Evolutionary conservation across 192 early-diverging fungal genomes (phyloP).

Genomic region (Neocallimastix lanati): DNA sequence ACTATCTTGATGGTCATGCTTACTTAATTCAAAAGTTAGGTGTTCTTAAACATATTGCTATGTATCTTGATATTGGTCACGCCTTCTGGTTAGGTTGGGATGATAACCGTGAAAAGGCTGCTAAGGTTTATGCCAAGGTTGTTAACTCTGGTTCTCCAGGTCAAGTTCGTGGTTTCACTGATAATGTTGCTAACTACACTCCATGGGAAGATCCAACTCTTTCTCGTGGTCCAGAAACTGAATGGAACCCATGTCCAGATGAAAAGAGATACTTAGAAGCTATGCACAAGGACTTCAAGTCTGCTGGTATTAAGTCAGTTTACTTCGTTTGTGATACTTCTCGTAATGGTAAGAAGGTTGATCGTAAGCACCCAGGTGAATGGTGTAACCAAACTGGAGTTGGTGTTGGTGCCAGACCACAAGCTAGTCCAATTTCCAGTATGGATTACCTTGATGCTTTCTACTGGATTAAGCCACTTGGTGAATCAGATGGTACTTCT

Average conservation of each 20-base stretch:
- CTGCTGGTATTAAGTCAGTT: slow-evolving; percentile 6
- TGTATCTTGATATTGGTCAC: slow-evolving; percentile 19
- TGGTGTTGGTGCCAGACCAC: slow-evolving; percentile 8
- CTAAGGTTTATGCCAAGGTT: slow-evolving; percentile 9
- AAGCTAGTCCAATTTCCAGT: neutral
- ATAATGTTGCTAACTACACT: slow-evolving; percentile 23
- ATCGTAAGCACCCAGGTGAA: slow-evolving; percentile 9
- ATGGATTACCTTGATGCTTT: slow-evolving; percentile 19
- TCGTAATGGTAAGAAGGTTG: slow-evolving; percentile 8
- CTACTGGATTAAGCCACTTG: slow-evolving; percentile 22
- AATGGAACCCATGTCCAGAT: slow-evolving; percentile 15
- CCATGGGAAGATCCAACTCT: slow-evolving; percentile 13
- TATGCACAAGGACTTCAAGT: slow-evolving; percentile 1
- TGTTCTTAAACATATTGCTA: slow-evolving; percentile 7
- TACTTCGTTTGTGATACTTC: slow-evolving; percentile 12
- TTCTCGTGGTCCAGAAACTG: neutral
- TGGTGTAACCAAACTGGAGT: slow-evolving; percentile 17
- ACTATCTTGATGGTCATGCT: slow-evolving; percentile 18
- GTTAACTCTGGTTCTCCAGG: slow-evolving; percentile 2
- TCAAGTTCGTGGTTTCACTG: slow-evolving; percentile 13
- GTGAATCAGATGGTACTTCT: slow-evolving; percentile 20
- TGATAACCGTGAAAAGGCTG: slow-evolving; percentile 8
- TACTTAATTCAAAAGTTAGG: slow-evolving; percentile 15
- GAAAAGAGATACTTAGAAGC: slow-evolving; percentile 7
- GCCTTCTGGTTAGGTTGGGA: slow-evolving; percentile 24